Conservation (phyloP, 352 stramenopile genomes). For the Phytophthora fragariae region DNA sequence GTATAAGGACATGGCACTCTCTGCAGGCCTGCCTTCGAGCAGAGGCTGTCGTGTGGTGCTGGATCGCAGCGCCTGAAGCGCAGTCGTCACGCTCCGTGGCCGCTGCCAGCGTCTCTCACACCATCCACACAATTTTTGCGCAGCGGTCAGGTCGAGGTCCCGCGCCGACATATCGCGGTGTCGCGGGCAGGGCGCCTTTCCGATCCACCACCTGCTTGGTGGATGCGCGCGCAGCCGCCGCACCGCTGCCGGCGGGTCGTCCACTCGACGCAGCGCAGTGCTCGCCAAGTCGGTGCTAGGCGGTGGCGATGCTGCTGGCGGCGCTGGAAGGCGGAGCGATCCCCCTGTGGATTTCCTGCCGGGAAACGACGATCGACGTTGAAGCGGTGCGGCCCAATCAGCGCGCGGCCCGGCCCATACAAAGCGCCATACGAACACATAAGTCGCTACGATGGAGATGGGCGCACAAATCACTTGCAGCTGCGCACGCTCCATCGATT, state of each 20-base stretch:
- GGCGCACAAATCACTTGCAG: background rate
- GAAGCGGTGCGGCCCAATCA: slow-evolving; percentile 22
- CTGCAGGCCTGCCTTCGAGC: background rate
- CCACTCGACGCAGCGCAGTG: background rate
- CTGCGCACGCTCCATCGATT: background rate
- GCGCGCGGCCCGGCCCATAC: background rate
- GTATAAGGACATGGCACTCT: background rate
- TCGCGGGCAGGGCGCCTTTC: background rate
- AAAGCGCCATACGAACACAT: slow-evolving; percentile 11
- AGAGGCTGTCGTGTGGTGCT: background rate
- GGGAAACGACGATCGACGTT: background rate
- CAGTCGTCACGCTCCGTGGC: background rate
- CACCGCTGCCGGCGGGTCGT: background rate
- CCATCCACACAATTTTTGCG: slow-evolving; percentile 9
- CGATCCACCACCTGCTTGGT: no score
- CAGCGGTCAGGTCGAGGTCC: background rate
- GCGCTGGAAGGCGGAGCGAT: background rate
- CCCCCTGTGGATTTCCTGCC: background rate
- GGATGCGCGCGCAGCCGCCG: background rate
- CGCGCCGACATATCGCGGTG: slow-evolving; percentile 19
- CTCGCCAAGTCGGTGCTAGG: background rate
- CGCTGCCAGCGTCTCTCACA: background rate
- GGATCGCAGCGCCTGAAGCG: background rate
- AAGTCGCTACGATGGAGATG: slow-evolving; percentile 21
- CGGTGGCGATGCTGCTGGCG: background rate